Base-by-base conservation (phyloP, 257 asterid species). In the Nicotiana knightiana region DNA sequence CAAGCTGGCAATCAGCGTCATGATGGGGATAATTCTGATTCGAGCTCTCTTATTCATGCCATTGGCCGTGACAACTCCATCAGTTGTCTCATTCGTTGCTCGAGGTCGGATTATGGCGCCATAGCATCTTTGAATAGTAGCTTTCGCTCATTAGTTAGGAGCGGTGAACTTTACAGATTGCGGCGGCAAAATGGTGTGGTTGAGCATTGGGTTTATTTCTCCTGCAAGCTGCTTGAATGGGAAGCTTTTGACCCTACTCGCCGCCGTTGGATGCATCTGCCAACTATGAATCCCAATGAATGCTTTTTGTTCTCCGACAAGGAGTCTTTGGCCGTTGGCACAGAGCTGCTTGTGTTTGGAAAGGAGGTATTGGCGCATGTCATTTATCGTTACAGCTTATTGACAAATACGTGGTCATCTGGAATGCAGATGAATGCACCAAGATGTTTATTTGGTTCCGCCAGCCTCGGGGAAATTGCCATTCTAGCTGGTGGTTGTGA, bases 181-280 rank as follows among this genome's bases (percentile, higher is more conserved):
- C 91, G 99, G 89, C 88, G 98, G 66, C 77, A 80, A 55, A 76
- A 75, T 15, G 92, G 91, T 15, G 87, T 96, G 6, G 85, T 96
- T 15, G 99, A 96, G 89, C 97, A 94, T 85, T 96, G 99, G 99
- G 97, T 96, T 80, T 96, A 94, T 79, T 93, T 96, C 81, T 94
- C 99, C 0, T 91, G 99, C 93, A 97, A 92, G 83, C 84, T 91
- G 81, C 97, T 89, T n/a, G 98, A 93, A 80, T 96, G 99, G 99
- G 98, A 92, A 30, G 98, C 97, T 2, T 96, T 96, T 73, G 99
- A 96, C 87, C 99, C 99, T 17, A 84, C 13, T 62, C 86, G 97
- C 51, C 93, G 91, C 75, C 96, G 88, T 82, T 96, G 99, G 99
- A 94, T 96, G 98, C 93, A 87, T 55, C 73, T 96, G 35, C 99